Base-by-base conservation (phyloP, 257 asterid species). In the Solanum habrochaites region DNA sequence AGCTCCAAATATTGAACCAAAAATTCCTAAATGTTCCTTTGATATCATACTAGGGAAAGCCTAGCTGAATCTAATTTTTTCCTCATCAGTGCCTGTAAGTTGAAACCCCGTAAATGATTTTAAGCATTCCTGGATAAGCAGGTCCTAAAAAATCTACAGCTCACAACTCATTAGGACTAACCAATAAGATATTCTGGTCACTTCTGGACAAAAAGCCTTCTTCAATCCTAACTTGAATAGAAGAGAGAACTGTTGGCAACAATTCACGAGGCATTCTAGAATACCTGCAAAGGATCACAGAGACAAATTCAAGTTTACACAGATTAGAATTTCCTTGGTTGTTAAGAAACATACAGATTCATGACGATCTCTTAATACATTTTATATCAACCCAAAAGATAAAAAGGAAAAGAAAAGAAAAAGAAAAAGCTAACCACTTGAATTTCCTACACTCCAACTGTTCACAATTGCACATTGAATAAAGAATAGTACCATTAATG, bases 241-340 rank as follows among this genome's bases (percentile, higher is more conserved):
- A 91, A 87, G 95, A 90, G 88, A 96, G 90, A 85, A 94, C 94
- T 73, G 87, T 87, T 49, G 95, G 87, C 91, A 96, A 93, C 89
- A 96, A 93, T 88, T 95, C 98, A 5, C 81, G 82, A 21, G 98
- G 93, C 99, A 96, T 96, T 92, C 99, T 92, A 78, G 95, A 90
- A 90, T 96, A 96, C 88, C 99, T 96, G 91, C 56, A 85, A 37
- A 88, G 60, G 60, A 87, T 60, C 72, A 86, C 72, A 77, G 42
- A 69, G 86, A 87, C 67, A 81, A 73, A 87, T 47, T 87, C 88
- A 83, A 67, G 62, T 83, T 74, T 86, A 42, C 77, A 77, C 71
- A 85, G n/a, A 58, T 60, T 72, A 73, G 27, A 49, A 87, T 39
- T 58, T 85, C 85, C 64, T 83, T 23, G 64, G 35, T 60, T 29